Conservation (phyloP, 1,284 basidiomycete species). For the Puccinia brachypodii region DNA sequence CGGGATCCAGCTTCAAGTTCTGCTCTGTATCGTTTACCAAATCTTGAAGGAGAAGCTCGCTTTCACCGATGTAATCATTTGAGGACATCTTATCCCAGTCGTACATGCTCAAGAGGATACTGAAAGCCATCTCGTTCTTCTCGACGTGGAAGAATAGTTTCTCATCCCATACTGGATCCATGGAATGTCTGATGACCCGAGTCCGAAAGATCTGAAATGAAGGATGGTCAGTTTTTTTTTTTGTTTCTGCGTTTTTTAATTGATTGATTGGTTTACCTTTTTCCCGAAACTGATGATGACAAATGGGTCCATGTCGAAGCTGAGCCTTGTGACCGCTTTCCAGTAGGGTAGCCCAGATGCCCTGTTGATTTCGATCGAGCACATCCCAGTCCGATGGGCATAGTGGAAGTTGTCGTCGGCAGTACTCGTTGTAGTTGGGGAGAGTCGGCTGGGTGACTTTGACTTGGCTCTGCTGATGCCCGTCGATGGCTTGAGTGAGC, state of each 20-base stretch:
- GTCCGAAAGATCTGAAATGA: slow-evolving; percentile 42
- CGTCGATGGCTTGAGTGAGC: slow-evolving; percentile 15
- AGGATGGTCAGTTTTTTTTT: neutral
- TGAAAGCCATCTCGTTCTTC: slow-evolving; percentile 69
- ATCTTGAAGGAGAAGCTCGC: slow-evolving; percentile 61
- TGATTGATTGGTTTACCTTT: slow-evolving; percentile 70
- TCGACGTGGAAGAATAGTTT: slow-evolving; percentile 94
- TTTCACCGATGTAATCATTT: slow-evolving; percentile 62
- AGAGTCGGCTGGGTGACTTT: neutral
- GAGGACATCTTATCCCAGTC: slow-evolving; percentile 84
- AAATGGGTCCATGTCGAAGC: slow-evolving; percentile 97
- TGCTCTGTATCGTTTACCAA: slow-evolving; percentile 72
- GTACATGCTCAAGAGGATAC: slow-evolving; percentile 73
- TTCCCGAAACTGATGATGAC: slow-evolving; percentile 93
- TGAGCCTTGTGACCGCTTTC: slow-evolving; percentile 77
- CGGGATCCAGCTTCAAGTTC: slow-evolving; percentile 62
- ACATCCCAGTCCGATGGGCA: slow-evolving; percentile 69
- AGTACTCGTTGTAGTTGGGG: no score
- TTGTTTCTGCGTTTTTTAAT: neutral
- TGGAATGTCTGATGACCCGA: slow-evolving; percentile 58
- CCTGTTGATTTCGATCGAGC: slow-evolving; percentile 72
- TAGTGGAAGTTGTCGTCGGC: slow-evolving; percentile 72
- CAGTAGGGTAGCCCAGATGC: slow-evolving; percentile 81
- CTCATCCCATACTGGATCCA: slow-evolving; percentile 92
- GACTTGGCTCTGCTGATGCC: neutral